A percentile compares a stretch with the other conserved stretches of the same genome.
These are phyloP conservation scores for Melanopsichium pennsylvanicum DNA, from an alignment of 1,284 basidiomycete species.

Conservation along the genomic window DNA sequence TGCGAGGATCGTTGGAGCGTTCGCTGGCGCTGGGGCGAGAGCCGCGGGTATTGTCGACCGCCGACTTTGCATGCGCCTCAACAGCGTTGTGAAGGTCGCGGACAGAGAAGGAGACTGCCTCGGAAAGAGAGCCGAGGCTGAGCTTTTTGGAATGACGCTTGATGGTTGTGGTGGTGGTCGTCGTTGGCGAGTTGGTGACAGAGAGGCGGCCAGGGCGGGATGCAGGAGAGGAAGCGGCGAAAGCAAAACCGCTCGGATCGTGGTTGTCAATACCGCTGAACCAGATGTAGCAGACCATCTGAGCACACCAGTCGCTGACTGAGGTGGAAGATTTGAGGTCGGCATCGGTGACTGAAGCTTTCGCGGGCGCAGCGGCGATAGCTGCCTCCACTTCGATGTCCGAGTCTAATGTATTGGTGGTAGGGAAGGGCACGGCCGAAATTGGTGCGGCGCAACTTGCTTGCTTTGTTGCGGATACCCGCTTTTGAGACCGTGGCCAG, in stretches of 20 bases:
- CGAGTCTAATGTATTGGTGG: conserved; percentile 19
- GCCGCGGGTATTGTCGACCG: conserved; percentile 17
- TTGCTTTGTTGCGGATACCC: conserved; percentile 9
- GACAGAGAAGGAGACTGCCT: conserved; percentile 38
- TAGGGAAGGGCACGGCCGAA: conserved; percentile 12
- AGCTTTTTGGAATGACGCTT: conserved; percentile 37
- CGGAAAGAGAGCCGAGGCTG: conserved; percentile 47
- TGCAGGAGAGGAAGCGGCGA: conserved; percentile 13
- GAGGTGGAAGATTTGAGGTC: conserved; percentile 42
- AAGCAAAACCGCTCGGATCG: conserved; percentile 19
- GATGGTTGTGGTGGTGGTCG: conserved; percentile 10
- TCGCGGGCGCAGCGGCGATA: conserved; percentile 14
- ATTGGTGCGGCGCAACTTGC: conserved; percentile 1
- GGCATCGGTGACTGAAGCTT: conserved; percentile 13
- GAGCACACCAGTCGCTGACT: conserved; percentile 56
- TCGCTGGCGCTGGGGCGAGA: conserved; percentile 28
- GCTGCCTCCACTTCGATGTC: conserved; percentile 32
- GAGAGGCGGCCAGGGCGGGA: conserved; percentile 21
- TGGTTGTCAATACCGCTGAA: conserved; percentile 48
- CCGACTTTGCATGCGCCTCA: conserved; percentile 38
- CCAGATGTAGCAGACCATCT: conserved; percentile 63
- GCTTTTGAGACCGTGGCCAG: conserved; percentile 32
- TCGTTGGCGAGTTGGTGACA: conserved; percentile 38
- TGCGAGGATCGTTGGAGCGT: conserved; percentile 38
- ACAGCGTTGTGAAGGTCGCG: conserved; percentile 41